phyloP scores from a whole-genome alignment of 1,139 yeast genomes.

The Starmera stellimalicola region DNA sequence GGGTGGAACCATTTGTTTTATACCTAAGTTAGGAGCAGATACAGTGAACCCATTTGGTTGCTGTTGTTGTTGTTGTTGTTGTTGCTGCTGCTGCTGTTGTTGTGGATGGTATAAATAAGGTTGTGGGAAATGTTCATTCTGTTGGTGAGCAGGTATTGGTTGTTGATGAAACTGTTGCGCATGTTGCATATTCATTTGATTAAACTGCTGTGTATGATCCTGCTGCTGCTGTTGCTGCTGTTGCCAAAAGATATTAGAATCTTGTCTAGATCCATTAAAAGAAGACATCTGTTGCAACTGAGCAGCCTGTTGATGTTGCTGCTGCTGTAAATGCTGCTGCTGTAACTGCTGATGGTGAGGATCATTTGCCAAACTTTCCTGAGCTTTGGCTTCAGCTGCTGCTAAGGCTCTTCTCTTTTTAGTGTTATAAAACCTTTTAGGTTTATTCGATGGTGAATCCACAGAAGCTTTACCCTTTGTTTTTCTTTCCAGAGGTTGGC shows the following conservation, averaged over 20 bases:
- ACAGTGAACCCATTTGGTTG: neutral
- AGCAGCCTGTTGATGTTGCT: neutral
- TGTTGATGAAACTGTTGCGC: neutral
- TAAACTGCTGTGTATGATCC: neutral
- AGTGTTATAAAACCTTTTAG: slow-evolving; percentile 15
- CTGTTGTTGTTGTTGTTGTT: too few species aligned
- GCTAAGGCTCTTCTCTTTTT: slow-evolving; percentile 19
- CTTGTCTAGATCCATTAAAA: neutral
- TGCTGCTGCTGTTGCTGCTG: slow-evolving; percentile 1
- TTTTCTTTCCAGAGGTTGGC: slow-evolving; percentile 40
- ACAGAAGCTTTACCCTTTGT: slow-evolving; percentile 25
- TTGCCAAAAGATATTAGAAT: neutral
- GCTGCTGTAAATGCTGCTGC: neutral
- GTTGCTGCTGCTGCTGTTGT: too few species aligned
- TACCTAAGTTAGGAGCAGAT: neutral
- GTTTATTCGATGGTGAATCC: slow-evolving; percentile 23
- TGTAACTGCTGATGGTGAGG: neutral
- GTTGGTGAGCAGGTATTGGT: neutral
- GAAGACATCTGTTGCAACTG: neutral
- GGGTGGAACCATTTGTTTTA: slow-evolving; percentile 1
- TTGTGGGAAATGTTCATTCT: neutral
- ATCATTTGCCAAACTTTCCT: neutral
- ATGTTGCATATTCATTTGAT: neutral
- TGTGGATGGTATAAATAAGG: slow-evolving; percentile 1
- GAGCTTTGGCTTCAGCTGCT: slow-evolving; percentile 6